Evolutionary conservation across 768 basidiomycete species (phyloP).

Genomic region (Hortiboletus flavorubellus): DNA sequence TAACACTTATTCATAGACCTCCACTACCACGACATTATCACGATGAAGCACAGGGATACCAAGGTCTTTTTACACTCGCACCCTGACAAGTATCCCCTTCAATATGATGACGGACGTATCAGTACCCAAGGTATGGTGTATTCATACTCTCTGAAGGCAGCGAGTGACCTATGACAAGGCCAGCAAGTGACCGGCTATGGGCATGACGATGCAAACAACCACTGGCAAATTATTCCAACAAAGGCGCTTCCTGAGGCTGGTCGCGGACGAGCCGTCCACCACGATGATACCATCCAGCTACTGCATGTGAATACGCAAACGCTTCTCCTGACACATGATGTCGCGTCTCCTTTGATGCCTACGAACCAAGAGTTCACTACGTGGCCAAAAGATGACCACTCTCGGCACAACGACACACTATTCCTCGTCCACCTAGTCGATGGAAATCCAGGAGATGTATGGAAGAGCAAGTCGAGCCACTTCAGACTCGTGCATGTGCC

Average conservation of each 20-base stretch:
- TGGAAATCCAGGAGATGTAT: constrained; percentile 72
- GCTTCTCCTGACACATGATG: constrained; percentile 90
- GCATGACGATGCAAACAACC: constrained; percentile 91
- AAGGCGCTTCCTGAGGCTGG: constrained; percentile 93
- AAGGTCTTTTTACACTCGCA: constrained; percentile 96
- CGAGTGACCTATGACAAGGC: constrained; percentile 41
- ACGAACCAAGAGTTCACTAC: constrained; percentile 99
- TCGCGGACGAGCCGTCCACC: constrained; percentile 86
- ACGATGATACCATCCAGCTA: constrained; percentile 85
- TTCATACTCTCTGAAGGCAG: not conserved
- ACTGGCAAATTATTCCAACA: constrained; percentile 94
- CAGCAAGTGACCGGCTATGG: constrained; percentile 97
- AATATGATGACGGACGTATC: constrained; percentile 93
- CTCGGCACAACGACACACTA: constrained; percentile 82
- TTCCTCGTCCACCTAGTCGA: constrained; percentile 77
- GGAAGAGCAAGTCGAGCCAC: constrained; percentile 92
- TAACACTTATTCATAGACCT: constrained; percentile 59
- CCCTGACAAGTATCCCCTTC: constrained; percentile 82
- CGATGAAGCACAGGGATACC: constrained; percentile 87
- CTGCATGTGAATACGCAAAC: constrained; percentile 84
- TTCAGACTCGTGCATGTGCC: constrained; percentile 88
- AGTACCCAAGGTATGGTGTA: constrained; percentile 72
- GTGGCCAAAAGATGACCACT: constrained; percentile 72
- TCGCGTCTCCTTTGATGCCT: constrained; percentile 94
- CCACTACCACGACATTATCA: constrained; percentile 86